phyloP scores from a whole-genome alignment of 768 basidiomycete species.

The Pholiota conissans region DNA sequence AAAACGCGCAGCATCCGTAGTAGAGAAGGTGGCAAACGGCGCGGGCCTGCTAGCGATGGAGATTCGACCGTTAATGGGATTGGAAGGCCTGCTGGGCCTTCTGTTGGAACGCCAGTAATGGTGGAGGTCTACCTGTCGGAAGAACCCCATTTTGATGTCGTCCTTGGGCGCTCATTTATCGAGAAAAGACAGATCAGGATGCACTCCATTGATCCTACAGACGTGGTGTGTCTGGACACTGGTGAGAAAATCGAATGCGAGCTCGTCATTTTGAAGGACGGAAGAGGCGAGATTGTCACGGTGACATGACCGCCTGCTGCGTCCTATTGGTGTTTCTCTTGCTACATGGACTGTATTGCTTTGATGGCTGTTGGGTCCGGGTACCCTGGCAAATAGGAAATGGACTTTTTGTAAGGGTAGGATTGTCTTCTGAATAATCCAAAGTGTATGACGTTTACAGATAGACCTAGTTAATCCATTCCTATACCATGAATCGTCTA shows the following conservation, averaged over 20 bases:
- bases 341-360: neutral
- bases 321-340: neutral
- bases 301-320: slow-evolving; percentile 68
- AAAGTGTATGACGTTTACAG: neutral
- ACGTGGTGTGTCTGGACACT: slow-evolving; percentile 88
- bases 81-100: too few relatives aligned
- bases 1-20: slow-evolving; percentile 12
- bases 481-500: neutral
- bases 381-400: neutral
- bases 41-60: slow-evolving; percentile 7
- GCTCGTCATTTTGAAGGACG: slow-evolving; percentile 89
- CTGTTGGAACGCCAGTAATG: slow-evolving; percentile 45
- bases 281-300: slow-evolving; percentile 85
- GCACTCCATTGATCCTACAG: slow-evolving; percentile 82
- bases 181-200: slow-evolving; percentile 82
- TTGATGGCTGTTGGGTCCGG: neutral
- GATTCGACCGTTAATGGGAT: slow-evolving; percentile 19
- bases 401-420: neutral
- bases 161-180: slow-evolving; percentile 85
- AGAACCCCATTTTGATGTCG: slow-evolving; percentile 94
- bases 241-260: slow-evolving; percentile 93
- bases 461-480: neutral
- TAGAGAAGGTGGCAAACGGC: neutral
- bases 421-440: too few relatives aligned
- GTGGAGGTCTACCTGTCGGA: slow-evolving; percentile 86